These are phyloP conservation scores for Laguncularia racemosa DNA, from an alignment of 345 rosid genomes.

Conservation along the genomic window DNA sequence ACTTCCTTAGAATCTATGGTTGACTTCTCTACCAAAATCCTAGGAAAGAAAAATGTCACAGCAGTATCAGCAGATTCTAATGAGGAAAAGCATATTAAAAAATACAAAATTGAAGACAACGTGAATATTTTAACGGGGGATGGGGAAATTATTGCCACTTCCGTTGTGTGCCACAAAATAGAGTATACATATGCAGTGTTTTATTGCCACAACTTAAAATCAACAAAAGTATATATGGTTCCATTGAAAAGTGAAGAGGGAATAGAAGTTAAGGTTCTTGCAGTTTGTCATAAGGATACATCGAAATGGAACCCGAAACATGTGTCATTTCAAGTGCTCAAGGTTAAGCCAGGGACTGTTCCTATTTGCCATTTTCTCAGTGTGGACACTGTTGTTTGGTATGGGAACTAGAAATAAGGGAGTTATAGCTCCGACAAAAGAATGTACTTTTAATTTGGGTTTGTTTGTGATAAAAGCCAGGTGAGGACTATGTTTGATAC, in stretches of 20 bases:
- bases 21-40: conserved; percentile 56
- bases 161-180: conserved; percentile 75
- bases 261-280: conserved; percentile 50
- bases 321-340: conserved; percentile 66
- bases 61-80: conserved; percentile 57
- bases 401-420: neutral
- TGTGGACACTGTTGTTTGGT: conserved; percentile 61
- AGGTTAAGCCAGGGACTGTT: conserved; percentile 61
- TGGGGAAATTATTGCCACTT: neutral
- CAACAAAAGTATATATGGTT: conserved; percentile 46
- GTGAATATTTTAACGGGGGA: conserved; percentile 26
- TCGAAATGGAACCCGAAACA: conserved; percentile 81
- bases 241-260: conserved; percentile 59
- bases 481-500: too few relatives aligned
- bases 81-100: conserved; percentile 28
- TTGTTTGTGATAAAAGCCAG: conserved; percentile 60
- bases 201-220: conserved; percentile 60
- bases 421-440: too few relatives aligned
- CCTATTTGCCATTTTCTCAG: conserved; percentile 81
- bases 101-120: conserved; percentile 29
- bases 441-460: conserved; percentile 29
- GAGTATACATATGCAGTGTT: conserved; percentile 67
- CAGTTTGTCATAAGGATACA: conserved; percentile 78
- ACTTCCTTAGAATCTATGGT: conserved; percentile 82
- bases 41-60: conserved; percentile 26